These are phyloP conservation scores for Naganishia antarctica DNA, from an alignment of 768 basidiomycete genomes.

Conservation along the genomic window DNA sequence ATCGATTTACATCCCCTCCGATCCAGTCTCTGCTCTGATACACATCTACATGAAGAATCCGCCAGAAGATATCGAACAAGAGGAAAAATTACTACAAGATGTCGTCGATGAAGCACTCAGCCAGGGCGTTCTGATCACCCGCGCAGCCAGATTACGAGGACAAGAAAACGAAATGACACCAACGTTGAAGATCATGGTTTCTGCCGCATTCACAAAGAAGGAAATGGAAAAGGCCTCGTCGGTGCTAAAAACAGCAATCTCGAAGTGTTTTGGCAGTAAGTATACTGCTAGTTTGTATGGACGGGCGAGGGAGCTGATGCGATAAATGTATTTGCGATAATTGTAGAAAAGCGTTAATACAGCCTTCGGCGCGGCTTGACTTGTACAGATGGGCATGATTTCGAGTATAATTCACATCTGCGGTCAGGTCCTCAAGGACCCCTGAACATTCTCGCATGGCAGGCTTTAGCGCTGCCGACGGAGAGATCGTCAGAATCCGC, in stretches of 20 bases:
- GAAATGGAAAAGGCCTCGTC: constrained; percentile 83
- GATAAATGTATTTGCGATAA: constrained; percentile 10
- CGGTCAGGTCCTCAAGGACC: too few relatives aligned
- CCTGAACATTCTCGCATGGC: too few relatives aligned
- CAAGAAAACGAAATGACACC: constrained; percentile 84
- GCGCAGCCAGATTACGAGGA: constrained; percentile 71
- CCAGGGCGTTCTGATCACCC: constrained; percentile 72
- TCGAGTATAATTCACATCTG: too few relatives aligned
- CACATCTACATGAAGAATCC: constrained; percentile 62
- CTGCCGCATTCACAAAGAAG: constrained; percentile 73
- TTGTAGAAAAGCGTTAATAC: constrained; percentile 18
- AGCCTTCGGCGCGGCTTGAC: neutral
- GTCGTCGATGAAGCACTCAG: constrained; percentile 84
- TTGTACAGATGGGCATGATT: too few relatives aligned
- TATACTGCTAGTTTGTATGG: constrained; percentile 11
- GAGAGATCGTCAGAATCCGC: too few relatives aligned
- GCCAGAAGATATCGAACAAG: constrained; percentile 51
- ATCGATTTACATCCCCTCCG: constrained; percentile 77
- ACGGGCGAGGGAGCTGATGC: constrained; percentile 18
- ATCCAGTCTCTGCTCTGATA: constrained; percentile 78
- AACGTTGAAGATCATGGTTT: constrained; percentile 76
- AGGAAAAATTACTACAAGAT: constrained; percentile 81
- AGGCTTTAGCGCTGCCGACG: too few relatives aligned
- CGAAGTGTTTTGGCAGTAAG: constrained; percentile 62
- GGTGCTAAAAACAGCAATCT: constrained; percentile 66